Evolutionary conservation across 1,139 yeast genomes (phyloP), one percentile per base, ranked within the genome.

Genomic region (Arxiozyma telluris): DNA sequence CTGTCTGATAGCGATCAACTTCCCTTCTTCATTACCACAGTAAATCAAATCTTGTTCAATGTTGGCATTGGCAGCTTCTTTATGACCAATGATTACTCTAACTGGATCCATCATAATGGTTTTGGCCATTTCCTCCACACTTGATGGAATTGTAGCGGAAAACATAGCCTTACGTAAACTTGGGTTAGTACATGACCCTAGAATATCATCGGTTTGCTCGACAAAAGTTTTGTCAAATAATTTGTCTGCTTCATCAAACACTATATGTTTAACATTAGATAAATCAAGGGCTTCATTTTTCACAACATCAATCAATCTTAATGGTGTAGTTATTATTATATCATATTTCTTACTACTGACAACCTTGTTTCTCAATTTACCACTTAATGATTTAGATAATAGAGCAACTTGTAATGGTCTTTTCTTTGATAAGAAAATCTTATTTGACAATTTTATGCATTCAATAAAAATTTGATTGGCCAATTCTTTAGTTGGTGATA

Each of bases 211-310:
- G 0, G 96, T 87, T 72, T 94, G 98, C 61, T 85, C 90, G 22
- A 90, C 82, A 64, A 94, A 94, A 20, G 93, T 96, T 55, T 84
- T 83, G 64, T 93, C 98, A 64, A 94, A 88, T 54, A 94, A 74
- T 64, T 88, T 87, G 75, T 94, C 99, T 4, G 98, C 98, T 73
- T 93, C 99, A 75, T 94, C 99, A 61, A 94, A 82, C 20, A 93
- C 79, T 54, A 93, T 73, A 65, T 83, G 84, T 60, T 84, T 84
- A 20, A 91, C 90, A 44, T 73, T 73, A 2, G 82, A 72, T 52
- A 93, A 74, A 62, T 83, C 84, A 42, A 82, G 62, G 20, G 76
- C 73, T 44, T 79, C 88, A 52, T 76, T 76, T 57, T 84, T 81
- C 43, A 89, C 80, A 49, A 88, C 76, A 61, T 90, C 96, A 49